phyloP scores from a whole-genome alignment of 805 yeast species.

The Candida tallmaniae region DNA sequence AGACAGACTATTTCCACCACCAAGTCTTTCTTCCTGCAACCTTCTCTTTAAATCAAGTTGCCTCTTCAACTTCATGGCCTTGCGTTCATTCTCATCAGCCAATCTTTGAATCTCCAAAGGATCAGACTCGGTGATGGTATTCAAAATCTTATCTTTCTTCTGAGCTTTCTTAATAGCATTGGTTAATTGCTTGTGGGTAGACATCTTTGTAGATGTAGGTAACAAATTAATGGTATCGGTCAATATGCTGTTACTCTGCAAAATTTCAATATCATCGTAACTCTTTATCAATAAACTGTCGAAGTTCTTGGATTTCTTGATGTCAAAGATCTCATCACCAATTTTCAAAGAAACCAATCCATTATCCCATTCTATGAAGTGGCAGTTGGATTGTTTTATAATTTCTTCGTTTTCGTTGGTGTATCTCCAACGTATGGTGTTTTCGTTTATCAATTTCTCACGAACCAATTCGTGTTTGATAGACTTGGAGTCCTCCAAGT shows the following conservation, averaged over 20 bases:
- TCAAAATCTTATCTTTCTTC: conserved; percentile 45
- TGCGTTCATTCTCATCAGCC: conserved; percentile 58
- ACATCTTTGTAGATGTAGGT: conserved; percentile 87
- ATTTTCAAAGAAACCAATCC: conserved; percentile 82
- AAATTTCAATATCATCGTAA: conserved; percentile 65
- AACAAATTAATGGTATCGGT: conserved; percentile 66
- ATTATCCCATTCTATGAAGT: conserved; percentile 91
- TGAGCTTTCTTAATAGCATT: conserved; percentile 55
- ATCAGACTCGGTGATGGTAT: conserved; percentile 55
- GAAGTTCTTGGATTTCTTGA: conserved; percentile 55
- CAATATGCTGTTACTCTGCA: conserved; percentile 64
- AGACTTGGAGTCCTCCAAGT: conserved; percentile 31
- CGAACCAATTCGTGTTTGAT: conserved; percentile 47
- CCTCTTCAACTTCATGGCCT: conserved; percentile 58
- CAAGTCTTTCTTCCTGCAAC: conserved; percentile 52
- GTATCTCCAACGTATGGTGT: conserved; percentile 93
- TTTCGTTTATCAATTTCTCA: conserved; percentile 67
- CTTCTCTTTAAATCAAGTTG: conserved; percentile 60
- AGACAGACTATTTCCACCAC: conserved; percentile 38
- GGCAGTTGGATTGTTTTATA: conserved; percentile 82
- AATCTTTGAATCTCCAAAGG: conserved; percentile 65
- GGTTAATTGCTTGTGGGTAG: conserved; percentile 76
- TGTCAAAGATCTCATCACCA: conserved; percentile 85
- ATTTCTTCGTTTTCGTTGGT: conserved; percentile 69
- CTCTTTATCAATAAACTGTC: conserved; percentile 72